Evolutionary conservation across 2,329 filamentous ascomycete genomes (phyloP).

Genomic region (Cordyceps pruinosa): DNA sequence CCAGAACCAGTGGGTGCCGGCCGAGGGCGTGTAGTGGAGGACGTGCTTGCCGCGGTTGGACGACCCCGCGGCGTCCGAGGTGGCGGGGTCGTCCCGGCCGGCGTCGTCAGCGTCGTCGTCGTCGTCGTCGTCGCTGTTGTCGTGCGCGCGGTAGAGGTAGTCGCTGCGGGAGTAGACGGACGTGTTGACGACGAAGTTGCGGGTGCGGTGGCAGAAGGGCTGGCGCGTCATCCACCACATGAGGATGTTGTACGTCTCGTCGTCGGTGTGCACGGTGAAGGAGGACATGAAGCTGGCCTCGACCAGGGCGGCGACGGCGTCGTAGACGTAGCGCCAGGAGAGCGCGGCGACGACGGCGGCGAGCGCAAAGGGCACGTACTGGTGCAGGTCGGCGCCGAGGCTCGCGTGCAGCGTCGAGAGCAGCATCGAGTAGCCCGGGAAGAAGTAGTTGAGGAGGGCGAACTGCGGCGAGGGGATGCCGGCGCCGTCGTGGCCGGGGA

Average conservation of each 20-base stretch:
- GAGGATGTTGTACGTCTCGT: conserved; percentile 66
- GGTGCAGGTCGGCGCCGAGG: conserved; percentile 53
- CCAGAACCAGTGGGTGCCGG: conserved; percentile 63
- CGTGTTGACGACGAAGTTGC: conserved; percentile 59
- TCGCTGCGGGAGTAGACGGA: conserved; percentile 48
- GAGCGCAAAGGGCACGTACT: conserved; percentile 54
- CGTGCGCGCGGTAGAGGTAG: conserved; percentile 41
- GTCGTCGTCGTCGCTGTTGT: conserved; percentile 32
- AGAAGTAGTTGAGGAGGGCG: conserved; percentile 52
- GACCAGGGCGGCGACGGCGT: conserved; percentile 41
- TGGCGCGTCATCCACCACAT: conserved; percentile 64
- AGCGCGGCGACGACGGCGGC: conserved; percentile 42
- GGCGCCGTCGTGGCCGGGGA: neutral
- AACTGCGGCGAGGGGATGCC: conserved; percentile 29
- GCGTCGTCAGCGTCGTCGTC: conserved; percentile 13
- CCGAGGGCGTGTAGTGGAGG: conserved; percentile 58
- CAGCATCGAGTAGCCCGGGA: conserved; percentile 58
- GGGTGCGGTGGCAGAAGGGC: conserved; percentile 50
- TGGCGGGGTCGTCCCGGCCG: neutral
- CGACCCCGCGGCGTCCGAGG: too few relatives aligned
- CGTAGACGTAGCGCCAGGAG: conserved; percentile 45
- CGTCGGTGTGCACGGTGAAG: conserved; percentile 60
- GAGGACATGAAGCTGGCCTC: conserved; percentile 55
- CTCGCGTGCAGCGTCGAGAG: conserved; percentile 47
- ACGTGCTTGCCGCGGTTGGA: conserved; percentile 36